A percentile compares a stretch with the other conserved stretches of the same genome.
These are phyloP conservation scores for Diplocarpon mali DNA, from an alignment of 2,329 filamentous ascomycete genomes.

Conservation along the genomic window DNA sequence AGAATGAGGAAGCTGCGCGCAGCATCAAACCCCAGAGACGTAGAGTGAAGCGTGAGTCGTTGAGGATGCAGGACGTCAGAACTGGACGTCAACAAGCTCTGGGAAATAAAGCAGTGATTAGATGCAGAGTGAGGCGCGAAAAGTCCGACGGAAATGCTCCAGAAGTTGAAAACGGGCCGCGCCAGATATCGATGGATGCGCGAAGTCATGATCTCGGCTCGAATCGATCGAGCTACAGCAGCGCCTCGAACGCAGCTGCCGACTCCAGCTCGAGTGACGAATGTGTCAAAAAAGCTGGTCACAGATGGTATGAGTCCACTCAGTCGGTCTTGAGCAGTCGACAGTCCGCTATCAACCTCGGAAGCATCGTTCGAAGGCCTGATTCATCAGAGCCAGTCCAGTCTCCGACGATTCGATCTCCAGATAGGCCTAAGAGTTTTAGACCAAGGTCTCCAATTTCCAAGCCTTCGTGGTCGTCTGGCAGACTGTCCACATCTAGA, in stretches of 20 bases:
- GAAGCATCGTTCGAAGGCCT: slow-evolving; percentile 1
- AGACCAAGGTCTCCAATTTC: background rate
- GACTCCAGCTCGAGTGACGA: background rate
- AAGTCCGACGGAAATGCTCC: background rate
- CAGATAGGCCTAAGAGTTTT: background rate
- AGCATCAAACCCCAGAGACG: background rate
- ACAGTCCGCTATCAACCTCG: slow-evolving; percentile 2
- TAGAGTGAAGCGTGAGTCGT: background rate
- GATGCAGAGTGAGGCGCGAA: background rate
- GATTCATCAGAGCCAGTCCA: background rate
- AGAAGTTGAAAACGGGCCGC: background rate
- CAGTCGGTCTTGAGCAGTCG: slow-evolving; percentile 2
- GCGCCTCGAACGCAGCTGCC: background rate
- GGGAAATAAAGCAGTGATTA: background rate
- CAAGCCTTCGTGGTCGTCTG: background rate
- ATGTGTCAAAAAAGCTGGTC: background rate
- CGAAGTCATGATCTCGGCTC: background rate
- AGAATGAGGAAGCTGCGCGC: background rate
- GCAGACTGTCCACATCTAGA: background rate
- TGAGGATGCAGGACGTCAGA: background rate
- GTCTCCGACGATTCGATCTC: background rate
- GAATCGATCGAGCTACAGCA: background rate
- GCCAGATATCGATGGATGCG: background rate
- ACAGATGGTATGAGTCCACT: background rate
- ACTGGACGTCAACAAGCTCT: background rate